Conservation (phyloP, 148 eudicot species). For the Vaccinium myrtillus region DNA sequence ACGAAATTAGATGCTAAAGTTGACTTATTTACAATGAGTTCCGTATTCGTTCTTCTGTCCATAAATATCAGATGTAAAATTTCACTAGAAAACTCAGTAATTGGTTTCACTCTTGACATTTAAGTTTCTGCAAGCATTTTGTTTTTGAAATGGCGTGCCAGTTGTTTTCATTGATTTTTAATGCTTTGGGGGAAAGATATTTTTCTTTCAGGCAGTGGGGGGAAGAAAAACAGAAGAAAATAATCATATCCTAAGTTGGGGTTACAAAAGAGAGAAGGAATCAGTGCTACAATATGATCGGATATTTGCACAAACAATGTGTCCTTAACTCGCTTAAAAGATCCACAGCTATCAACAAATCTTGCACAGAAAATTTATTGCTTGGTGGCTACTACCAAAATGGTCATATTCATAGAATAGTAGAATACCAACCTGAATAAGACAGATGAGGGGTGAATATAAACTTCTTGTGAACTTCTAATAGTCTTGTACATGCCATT, state of each 20-base stretch:
- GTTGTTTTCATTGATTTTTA: not conserved
- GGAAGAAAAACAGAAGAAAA: not conserved
- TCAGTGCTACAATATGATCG: not conserved
- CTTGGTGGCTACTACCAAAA: not conserved
- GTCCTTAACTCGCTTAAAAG: not conserved
- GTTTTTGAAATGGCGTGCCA: not conserved
- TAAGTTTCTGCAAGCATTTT: not conserved
- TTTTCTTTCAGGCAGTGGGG: not conserved
- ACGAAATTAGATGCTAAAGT: not conserved
- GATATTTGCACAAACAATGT: not conserved
- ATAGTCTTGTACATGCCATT: slow-evolving; percentile 90
- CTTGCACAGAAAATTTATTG: not conserved
- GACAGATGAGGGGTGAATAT: slow-evolving; percentile 95
- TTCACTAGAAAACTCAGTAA: not conserved
- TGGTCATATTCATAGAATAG: not conserved
- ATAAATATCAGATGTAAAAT: too few species aligned
- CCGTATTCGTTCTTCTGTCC: not conserved
- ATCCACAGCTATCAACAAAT: not conserved
- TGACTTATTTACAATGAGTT: not conserved
- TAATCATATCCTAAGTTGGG: not conserved
- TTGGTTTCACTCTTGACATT: not conserved
- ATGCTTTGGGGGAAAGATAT: not conserved
- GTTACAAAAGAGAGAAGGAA: not conserved
- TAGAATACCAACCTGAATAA: slow-evolving; percentile 68
- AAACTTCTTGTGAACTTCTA: slow-evolving; percentile 85